Conservation (phyloP, 805 yeast genomes). For the Kuraishia hungarica region DNA sequence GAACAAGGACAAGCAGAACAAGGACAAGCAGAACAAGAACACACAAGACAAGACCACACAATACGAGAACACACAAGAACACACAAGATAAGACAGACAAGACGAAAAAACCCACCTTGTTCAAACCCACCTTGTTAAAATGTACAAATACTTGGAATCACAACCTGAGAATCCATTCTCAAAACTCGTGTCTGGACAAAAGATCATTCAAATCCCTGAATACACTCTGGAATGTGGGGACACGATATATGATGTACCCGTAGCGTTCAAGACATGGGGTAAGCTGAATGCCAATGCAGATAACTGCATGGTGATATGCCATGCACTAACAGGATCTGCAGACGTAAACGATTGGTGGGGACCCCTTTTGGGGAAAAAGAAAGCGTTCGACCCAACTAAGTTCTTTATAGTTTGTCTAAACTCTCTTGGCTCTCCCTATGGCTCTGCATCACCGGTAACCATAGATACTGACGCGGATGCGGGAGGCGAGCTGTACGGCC, state of each 20-base stretch:
- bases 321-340: constrained; percentile 92
- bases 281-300: constrained; percentile 56
- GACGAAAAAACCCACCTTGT: neutral
- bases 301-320: constrained; percentile 87
- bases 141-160: neutral
- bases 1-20: no score
- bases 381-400: constrained; percentile 85
- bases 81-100: neutral
- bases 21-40: no score
- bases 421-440: constrained; percentile 95
- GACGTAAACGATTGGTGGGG: constrained; percentile 99
- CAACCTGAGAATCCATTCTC: constrained; percentile 62
- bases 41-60: no score
- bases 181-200: constrained; percentile 66
- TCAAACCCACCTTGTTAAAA: neutral
- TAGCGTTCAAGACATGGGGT: constrained; percentile 97
- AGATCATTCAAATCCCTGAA: constrained; percentile 68
- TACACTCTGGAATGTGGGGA: constrained; percentile 80
- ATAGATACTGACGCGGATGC: constrained; percentile 68
- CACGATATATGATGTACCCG: constrained; percentile 61
- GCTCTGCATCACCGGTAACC: constrained; percentile 87
- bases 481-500: constrained; percentile 80
- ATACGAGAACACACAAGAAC: no score
- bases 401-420: constrained; percentile 84
- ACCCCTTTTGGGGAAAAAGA: constrained; percentile 75